A percentile compares a stretch with the other conserved stretches of the same genome.
phyloP scores from a whole-genome alignment of 1,284 basidiomycete genomes.

The Marasmius oreades region DNA sequence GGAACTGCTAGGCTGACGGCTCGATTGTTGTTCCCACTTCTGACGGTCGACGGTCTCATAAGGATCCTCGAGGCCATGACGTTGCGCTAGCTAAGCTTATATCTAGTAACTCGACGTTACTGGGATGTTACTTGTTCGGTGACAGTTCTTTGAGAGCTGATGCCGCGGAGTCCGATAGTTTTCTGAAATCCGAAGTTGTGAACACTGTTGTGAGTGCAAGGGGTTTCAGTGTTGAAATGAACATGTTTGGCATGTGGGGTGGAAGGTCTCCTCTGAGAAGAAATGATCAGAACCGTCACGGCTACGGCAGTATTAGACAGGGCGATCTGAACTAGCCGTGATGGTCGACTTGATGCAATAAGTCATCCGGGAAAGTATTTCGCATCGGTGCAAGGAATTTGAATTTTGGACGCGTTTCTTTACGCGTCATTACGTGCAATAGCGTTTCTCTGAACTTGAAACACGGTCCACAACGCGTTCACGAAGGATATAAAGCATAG shows the following conservation, averaged over 20 bases:
- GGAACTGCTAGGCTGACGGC: not conserved
- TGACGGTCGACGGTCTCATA: not conserved
- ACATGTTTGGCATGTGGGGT: not conserved
- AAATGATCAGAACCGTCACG: not conserved
- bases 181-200: not conserved
- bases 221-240: not conserved
- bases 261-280: not conserved
- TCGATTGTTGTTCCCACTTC: not conserved
- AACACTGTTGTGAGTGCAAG: not conserved
- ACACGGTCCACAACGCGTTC: not conserved
- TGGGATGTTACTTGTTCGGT: not conserved
- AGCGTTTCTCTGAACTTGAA: not conserved
- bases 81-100: not conserved
- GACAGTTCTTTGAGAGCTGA: not conserved
- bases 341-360: no score
- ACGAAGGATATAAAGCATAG: not conserved
- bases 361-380: not conserved
- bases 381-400: not conserved
- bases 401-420: slow-evolving; percentile 15
- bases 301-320: not conserved
- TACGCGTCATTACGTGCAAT: slow-evolving; percentile 13
- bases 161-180: not conserved
- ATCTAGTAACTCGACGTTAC: not conserved
- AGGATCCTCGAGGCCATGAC: not conserved
- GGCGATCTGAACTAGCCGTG: not conserved